Evolutionary conservation across 1,284 basidiomycete species (phyloP).

Genomic region (Fomitiporia mediterranea): DNA sequence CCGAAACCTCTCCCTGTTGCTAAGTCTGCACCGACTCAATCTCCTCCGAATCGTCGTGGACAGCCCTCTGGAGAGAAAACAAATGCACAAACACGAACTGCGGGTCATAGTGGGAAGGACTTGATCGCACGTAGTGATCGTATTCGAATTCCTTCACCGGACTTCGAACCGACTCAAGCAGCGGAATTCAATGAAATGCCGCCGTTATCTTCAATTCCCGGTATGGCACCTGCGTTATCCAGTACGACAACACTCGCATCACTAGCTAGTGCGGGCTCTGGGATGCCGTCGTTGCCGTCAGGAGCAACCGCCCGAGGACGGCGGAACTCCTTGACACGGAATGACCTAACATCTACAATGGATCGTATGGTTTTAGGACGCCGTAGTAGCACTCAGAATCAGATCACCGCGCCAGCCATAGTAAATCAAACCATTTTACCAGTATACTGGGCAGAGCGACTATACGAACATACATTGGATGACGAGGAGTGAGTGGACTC

Average conservation of each 20-base stretch:
- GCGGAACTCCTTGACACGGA: constrained; percentile 45
- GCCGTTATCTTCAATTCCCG: constrained; percentile 24
- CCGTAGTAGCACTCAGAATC: constrained; percentile 34
- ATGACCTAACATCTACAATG: constrained; percentile 57
- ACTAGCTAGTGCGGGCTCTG: constrained; percentile 35
- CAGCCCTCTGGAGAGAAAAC: constrained; percentile 1
- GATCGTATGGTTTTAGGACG: constrained; percentile 57
- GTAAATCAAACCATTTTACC: constrained; percentile 62
- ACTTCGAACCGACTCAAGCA: constrained; percentile 15
- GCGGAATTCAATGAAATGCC: constrained; percentile 23
- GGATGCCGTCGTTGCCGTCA: constrained; percentile 28
- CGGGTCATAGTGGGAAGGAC: constrained; percentile 9
- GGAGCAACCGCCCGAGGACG: constrained; percentile 26
- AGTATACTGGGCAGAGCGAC: constrained; percentile 60
- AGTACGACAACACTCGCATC: constrained; percentile 50
- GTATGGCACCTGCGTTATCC: constrained; percentile 32
- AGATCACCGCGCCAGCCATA: constrained; percentile 35
- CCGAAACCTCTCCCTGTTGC: constrained; percentile 46
- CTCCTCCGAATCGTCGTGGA: constrained; percentile 12
- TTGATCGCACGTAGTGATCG: constrained; percentile 17
- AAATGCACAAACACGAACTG: neutral
- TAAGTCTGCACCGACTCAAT: constrained; percentile 14
- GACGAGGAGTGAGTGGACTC: constrained; percentile 46
- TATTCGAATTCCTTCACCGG: constrained; percentile 19
- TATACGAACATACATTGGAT: constrained; percentile 48